Evolutionary conservation across 2,329 filamentous ascomycete genomes (phyloP), one percentile per base, ranked within the genome.

Genomic region (Colletotrichum salicis): DNA sequence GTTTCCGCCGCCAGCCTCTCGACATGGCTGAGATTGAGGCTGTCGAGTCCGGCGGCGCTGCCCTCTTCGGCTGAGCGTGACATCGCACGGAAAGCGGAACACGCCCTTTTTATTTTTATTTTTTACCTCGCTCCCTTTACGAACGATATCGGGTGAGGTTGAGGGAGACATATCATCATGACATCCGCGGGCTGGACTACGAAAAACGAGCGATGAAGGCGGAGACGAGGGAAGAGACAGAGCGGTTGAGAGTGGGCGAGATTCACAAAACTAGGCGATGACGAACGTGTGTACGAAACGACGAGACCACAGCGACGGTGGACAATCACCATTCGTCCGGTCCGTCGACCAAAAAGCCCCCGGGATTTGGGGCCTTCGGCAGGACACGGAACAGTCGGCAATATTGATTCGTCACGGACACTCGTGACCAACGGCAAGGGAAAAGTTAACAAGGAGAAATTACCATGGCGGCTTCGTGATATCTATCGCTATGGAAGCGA

Each of bases 1-100:
- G 96, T 77, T 99, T 98, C 89, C 90, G 92, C 79, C 89, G 94
- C 75, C 85, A 89, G 60, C 88, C 90, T 13, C 93, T 95, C 84
- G 92, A 89, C 48, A 83, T 91, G 76, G 91, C 91, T 55, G 96
- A 99, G 89, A 99, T 99, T 72, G 96, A 98, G 82, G 95, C 95
- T 27, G 89, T 99, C 79, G 95, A 98, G 89, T 96, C 94, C 67
- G 96, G 95, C 67, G 96, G 96, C 69, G 96, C 96, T 41, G 84
- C 87, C 45, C 80, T 87, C 68, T 82, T 87, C 74, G 84, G 85
- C 74, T 89, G 80, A 84, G 72, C 54, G 1, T 33, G 54, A n/a
- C 15, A 22, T 12, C 8, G 22, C 11, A 41, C 55, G 48, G n/a
- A 5, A 12, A n/a, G 37, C 22, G 60, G 45, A 15, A 37, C 29